These are phyloP conservation scores for Paramyrothecium roridum DNA, from an alignment of 2,329 filamentous ascomycete species.

Conservation along the genomic window DNA sequence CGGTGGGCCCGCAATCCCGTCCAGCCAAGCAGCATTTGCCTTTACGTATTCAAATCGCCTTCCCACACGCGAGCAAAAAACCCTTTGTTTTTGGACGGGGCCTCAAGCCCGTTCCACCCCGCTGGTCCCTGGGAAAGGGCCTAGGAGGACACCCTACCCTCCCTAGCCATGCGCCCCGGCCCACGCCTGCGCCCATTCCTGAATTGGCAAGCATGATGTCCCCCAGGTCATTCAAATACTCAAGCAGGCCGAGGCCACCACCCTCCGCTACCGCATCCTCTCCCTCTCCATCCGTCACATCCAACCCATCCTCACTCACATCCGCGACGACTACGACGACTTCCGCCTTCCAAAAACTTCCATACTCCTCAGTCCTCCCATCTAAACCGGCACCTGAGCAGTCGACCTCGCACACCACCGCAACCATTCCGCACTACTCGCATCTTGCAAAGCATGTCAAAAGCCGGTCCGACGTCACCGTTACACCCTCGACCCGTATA, in stretches of 20 bases:
- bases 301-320: constrained; percentile 6
- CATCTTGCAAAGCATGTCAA: constrained; percentile 25
- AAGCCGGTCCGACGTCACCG: constrained; percentile 16
- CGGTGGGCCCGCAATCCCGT: neutral
- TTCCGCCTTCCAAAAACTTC: constrained; percentile 6
- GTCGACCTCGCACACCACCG: neutral
- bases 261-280: constrained; percentile 8
- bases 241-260: neutral
- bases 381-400: neutral
- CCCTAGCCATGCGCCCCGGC: neutral
- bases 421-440: constrained; percentile 14
- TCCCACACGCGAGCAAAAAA: neutral
- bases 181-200: neutral
- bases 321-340: constrained; percentile 9
- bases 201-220: constrained; percentile 1
- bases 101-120: neutral
- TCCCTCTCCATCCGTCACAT: constrained; percentile 5
- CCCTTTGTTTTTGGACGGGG: neutral
- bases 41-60: constrained; percentile 1
- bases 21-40: neutral
- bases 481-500: constrained; percentile 9
- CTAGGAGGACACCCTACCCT: neutral
- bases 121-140: neutral
- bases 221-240: constrained; percentile 2
- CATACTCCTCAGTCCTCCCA: neutral